Evolutionary conservation across 2,329 filamentous ascomycete species (phyloP).

Genomic region (Fusarium subtropicale): DNA sequence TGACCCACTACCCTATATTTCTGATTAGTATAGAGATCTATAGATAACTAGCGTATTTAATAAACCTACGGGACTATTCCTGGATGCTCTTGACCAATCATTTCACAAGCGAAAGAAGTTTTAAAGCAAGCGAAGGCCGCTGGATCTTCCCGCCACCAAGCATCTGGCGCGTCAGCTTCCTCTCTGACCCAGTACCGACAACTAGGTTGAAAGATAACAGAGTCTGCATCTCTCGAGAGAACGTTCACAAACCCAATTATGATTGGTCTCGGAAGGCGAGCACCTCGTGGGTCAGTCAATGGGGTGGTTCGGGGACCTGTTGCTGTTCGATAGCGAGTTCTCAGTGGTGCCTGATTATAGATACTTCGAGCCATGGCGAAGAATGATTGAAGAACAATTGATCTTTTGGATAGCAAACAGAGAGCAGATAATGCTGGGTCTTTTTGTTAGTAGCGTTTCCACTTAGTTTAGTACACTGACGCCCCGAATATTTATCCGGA

Average conservation of each 20-base stretch:
- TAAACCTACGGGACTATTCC: neutral
- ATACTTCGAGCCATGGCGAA: neutral
- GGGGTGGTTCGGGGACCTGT: neutral
- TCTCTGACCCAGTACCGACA: neutral
- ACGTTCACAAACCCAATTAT: neutral
- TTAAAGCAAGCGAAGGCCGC: neutral
- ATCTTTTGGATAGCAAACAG: too few species aligned
- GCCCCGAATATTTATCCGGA: neutral
- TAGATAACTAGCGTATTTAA: neutral
- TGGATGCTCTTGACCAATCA: neutral
- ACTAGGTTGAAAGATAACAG: neutral
- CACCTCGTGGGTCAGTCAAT: neutral
- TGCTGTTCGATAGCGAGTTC: neutral
- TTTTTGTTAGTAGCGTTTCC: neutral
- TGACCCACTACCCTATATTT: fast-evolving
- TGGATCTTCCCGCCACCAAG: fast-evolving
- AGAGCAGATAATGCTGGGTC: neutral
- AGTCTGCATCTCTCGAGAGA: neutral
- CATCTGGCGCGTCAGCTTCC: neutral
- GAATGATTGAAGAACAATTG: neutral
- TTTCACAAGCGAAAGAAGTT: neutral
- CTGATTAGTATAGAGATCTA: fast-evolving
- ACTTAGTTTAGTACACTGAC: neutral
- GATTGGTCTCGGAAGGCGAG: neutral
- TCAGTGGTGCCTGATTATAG: neutral